Evolutionary conservation across 148 eudicot species (phyloP).

Genomic region (Talinum fruticosum): DNA sequence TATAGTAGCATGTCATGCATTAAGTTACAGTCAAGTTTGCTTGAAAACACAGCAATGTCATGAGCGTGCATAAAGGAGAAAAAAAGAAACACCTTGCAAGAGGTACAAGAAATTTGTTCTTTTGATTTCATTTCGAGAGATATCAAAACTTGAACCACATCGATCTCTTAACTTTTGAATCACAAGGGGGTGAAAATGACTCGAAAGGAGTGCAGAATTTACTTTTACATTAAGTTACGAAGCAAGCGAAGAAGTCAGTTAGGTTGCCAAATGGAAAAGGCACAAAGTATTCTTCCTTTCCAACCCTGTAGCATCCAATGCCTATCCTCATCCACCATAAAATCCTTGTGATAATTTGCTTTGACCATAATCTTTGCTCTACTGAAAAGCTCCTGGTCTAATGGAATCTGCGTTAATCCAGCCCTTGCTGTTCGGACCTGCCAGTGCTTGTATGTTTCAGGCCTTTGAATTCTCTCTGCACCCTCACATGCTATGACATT

Average conservation of each 20-base stretch:
- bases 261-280: conserved; percentile 35
- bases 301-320: conserved; percentile 46
- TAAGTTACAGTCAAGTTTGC: neutral
- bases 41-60: neutral
- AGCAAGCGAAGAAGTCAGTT: neutral
- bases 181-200: neutral
- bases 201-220: neutral
- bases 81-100: neutral
- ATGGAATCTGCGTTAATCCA: conserved; percentile 26
- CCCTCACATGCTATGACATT: conserved; percentile 44
- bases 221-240: neutral
- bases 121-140: neutral
- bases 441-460: conserved; percentile 47
- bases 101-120: neutral
- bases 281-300: conserved; percentile 37
- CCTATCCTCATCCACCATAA: conserved; percentile 37
- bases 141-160: neutral
- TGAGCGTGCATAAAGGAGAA: neutral
- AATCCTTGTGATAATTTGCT: conserved; percentile 34
- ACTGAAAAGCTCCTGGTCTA: conserved; percentile 27
- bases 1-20: neutral
- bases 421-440: conserved; percentile 32
- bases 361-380: conserved; percentile 29
- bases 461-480: conserved; percentile 33
- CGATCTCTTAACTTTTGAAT: neutral